Conservation (phyloP, 306 rosid species). For the Quercus suber region DNA sequence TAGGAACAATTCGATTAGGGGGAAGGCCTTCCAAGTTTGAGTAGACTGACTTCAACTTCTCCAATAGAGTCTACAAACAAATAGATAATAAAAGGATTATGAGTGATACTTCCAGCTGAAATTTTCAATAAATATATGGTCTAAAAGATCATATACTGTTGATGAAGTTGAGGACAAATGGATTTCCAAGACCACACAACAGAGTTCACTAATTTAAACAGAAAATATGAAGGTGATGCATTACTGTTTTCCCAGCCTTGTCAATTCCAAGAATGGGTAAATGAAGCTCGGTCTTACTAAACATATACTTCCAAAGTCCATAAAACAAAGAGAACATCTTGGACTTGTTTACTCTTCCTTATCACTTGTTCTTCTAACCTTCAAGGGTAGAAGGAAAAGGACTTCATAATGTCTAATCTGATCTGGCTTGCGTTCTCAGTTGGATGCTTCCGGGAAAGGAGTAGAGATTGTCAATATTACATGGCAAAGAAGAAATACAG, state of each 20-base stretch:
- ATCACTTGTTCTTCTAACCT: conserved; percentile 27
- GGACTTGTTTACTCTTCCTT: conserved; percentile 25
- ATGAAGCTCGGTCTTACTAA: conserved; percentile 91
- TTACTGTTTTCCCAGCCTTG: conserved; percentile 99
- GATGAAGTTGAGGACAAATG: neutral
- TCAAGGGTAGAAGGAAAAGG: conserved; percentile 32
- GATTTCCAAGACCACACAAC: conserved; percentile 7
- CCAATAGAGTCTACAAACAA: conserved; percentile 77
- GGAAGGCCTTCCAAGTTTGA: conserved; percentile 83
- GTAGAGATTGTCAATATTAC: conserved; percentile 19
- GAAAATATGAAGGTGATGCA: conserved; percentile 21
- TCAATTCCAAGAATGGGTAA: conserved; percentile 94
- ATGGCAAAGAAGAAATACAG: neutral
- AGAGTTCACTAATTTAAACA: conserved; percentile 8
- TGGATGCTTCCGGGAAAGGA: conserved; percentile 26
- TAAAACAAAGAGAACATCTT: conserved; percentile 90
- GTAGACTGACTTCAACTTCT: conserved; percentile 86
- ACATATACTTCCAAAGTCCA: conserved; percentile 92
- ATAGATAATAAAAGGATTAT: conserved; percentile 8
- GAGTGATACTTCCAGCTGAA: neutral
- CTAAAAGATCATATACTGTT: neutral
- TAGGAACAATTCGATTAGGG: conserved; percentile 95
- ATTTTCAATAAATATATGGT: neutral
- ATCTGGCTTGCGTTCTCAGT: conserved; percentile 15
- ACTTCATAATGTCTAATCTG: conserved; percentile 35